Conservation (phyloP, 306 rosid species). For the Citrullus colocynthis region DNA sequence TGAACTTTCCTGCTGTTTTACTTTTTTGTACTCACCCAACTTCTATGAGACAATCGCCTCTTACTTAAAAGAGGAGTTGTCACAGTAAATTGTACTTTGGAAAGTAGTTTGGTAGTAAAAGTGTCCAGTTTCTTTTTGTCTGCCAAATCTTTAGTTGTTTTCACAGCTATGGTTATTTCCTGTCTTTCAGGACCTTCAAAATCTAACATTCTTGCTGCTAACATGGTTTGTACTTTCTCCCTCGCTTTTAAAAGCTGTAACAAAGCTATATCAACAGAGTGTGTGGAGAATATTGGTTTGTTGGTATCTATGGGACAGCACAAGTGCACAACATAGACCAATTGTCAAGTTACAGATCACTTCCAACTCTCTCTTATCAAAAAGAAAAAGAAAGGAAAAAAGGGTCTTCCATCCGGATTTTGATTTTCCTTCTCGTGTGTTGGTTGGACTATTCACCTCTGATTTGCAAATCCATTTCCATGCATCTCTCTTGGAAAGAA, state of each 20-base stretch:
- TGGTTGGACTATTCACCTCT: background rate
- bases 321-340: slow-evolving; percentile 1
- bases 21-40: background rate
- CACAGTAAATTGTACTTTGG: background rate
- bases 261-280: background rate
- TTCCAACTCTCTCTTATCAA: background rate
- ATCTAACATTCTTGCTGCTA: background rate
- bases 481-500: background rate
- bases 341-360: background rate
- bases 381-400: background rate
- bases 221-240: background rate
- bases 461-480: background rate
- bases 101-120: background rate
- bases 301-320: slow-evolving; percentile 3
- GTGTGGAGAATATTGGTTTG: background rate
- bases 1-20: background rate
- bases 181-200: background rate
- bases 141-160: background rate
- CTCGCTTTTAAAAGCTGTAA: background rate
- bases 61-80: background rate
- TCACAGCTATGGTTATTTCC: background rate
- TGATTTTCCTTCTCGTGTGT: background rate
- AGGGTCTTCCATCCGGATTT: background rate
- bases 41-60: background rate
- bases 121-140: background rate